Percentiles rank a stretch among this genome's conserved stretches.
Evolutionary conservation across 2,329 filamentous ascomycete genomes (phyloP).

Genomic region (Paecilomyces formosus): DNA sequence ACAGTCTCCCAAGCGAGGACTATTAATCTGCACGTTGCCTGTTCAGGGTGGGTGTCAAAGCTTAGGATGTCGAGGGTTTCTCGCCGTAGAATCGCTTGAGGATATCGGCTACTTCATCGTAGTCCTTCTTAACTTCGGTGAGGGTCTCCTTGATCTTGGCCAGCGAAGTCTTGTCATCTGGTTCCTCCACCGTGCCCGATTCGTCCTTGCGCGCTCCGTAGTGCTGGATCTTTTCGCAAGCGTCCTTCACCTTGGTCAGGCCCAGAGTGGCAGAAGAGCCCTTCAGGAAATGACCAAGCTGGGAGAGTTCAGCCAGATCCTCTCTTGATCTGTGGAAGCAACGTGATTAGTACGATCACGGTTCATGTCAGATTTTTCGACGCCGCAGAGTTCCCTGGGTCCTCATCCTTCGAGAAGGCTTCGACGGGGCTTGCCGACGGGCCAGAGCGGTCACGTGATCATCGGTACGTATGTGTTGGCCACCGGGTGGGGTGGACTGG

Average conservation of each 20-base stretch:
- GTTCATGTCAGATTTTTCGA: not conserved
- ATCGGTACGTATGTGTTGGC: not conserved
- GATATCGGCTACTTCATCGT: slow-evolving; percentile 61
- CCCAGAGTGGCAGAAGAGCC: slow-evolving; percentile 93
- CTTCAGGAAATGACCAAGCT: slow-evolving; percentile 91
- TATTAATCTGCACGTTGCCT: not conserved
- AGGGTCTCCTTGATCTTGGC: slow-evolving; percentile 64
- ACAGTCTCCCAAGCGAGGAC: not conserved
- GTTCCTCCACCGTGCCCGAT: slow-evolving; percentile 48
- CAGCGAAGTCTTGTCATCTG: slow-evolving; percentile 51
- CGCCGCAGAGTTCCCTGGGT: not conserved
- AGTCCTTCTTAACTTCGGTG: slow-evolving; percentile 66
- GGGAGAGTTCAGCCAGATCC: slow-evolving; percentile 68
- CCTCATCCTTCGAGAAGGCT: not conserved
- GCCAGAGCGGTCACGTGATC: not conserved
- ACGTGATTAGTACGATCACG: not conserved
- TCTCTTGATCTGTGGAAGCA: slow-evolving; percentile 48
- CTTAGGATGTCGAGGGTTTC: not conserved
- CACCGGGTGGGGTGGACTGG: not conserved
- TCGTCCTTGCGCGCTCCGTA: slow-evolving; percentile 77
- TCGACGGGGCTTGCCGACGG: not conserved
- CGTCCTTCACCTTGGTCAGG: slow-evolving; percentile 81
- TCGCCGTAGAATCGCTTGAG: slow-evolving; percentile 66
- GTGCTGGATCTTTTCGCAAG: slow-evolving; percentile 94
- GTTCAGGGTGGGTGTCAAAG: not conserved